A percentile compares a stretch with the other conserved stretches of the same genome.
Conservation (phyloP, 441 rosid genomes). For the Euphorbia schlechtendalii region DNA sequence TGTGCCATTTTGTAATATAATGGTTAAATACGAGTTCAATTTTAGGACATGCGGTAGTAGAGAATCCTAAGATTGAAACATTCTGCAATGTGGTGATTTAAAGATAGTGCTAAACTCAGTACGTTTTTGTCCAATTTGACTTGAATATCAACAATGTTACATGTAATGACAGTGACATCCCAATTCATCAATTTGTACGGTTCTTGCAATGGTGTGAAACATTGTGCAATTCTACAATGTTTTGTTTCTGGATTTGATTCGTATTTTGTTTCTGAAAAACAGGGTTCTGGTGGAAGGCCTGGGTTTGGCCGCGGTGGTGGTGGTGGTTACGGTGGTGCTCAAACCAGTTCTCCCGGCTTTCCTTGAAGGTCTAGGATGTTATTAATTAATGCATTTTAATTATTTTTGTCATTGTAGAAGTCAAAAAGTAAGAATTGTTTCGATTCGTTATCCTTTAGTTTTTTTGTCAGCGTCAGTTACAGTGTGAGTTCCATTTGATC, state of each 20-base stretch:
- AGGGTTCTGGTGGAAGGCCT: conserved; percentile 70
- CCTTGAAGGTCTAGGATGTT: conserved; percentile 27
- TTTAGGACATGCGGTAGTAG: neutral
- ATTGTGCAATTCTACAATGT: too few relatives aligned
- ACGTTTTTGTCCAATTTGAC: neutral
- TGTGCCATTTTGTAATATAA: neutral
- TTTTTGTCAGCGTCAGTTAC: conserved; percentile 9
- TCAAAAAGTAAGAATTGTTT: conserved; percentile 1
- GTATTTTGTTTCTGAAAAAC: conserved; percentile 6
- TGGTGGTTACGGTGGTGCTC: conserved; percentile 33
- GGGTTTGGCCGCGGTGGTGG: conserved; percentile 84
- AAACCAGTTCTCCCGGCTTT: conserved; percentile 45
- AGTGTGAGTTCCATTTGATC: conserved; percentile 7
- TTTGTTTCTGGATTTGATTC: neutral
- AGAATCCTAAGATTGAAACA: neutral
- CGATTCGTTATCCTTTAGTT: neutral
- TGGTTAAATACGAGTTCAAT: neutral
- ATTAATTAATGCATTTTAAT: neutral
- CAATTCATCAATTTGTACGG: too few relatives aligned
- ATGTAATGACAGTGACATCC: neutral
- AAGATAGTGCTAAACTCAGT: neutral
- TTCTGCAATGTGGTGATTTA: neutral
- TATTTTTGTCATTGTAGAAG: neutral
- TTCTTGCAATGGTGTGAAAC: neutral
- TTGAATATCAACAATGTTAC: neutral